A percentile compares a stretch with the other conserved stretches of the same genome.
Conservation (phyloP, 129 eudicot genomes). For the Escallonia herrerae region DNA sequence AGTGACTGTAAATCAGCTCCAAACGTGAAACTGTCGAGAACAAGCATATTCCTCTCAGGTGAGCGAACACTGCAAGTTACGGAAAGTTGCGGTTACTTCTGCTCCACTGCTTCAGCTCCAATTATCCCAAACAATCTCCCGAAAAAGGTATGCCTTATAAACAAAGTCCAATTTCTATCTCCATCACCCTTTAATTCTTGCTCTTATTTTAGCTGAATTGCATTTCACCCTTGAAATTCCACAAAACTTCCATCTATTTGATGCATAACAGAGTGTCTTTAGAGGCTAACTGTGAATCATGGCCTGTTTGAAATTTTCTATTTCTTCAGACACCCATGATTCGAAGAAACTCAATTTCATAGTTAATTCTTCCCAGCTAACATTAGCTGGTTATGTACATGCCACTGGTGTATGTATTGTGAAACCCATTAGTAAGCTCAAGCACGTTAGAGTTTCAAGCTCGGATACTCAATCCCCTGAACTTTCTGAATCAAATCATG, state of each 20-base stretch:
- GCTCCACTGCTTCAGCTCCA: constrained; percentile 4
- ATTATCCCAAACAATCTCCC: neutral
- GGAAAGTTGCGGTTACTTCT: neutral
- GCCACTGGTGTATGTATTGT: constrained; percentile 19
- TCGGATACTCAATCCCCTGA: constrained; percentile 44
- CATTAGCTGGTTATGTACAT: constrained; percentile 19
- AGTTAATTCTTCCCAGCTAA: constrained; percentile 1
- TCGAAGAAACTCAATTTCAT: constrained; percentile 36
- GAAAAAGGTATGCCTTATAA: neutral
- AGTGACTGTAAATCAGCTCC: too few species aligned
- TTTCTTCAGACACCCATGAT: constrained; percentile 26
- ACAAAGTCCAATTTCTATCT: neutral
- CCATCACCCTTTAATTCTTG: neutral
- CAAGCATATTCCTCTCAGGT: too few species aligned
- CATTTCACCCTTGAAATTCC: neutral
- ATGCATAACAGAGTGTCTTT: constrained; percentile 12
- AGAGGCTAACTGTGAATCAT: constrained; percentile 9
- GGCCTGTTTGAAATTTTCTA: constrained; percentile 33
- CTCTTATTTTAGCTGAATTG: neutral
- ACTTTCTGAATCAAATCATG: constrained; percentile 22
- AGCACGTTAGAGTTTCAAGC: constrained; percentile 48
- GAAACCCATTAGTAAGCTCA: constrained; percentile 29
- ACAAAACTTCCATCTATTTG: constrained; percentile 1
- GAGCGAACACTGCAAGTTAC: too few species aligned
- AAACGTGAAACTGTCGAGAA: too few species aligned